phyloP scores from a whole-genome alignment of 768 basidiomycete species.

The Tephrocybe sp. region DNA sequence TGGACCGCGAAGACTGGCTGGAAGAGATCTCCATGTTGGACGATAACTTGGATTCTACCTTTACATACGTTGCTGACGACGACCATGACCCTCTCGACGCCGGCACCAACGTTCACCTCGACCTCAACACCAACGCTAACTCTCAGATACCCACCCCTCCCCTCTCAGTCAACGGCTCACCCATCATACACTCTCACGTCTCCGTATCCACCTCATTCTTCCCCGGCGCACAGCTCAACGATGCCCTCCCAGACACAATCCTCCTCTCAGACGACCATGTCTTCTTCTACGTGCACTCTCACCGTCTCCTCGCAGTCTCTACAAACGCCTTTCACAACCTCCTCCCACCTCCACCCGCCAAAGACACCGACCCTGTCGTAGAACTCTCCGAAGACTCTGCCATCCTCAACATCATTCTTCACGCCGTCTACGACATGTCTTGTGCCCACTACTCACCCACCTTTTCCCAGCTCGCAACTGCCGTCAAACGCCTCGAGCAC shows the following conservation, averaged over 20 bases:
- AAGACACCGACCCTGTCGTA: slow-evolving; percentile 55
- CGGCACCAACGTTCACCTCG: slow-evolving; percentile 34
- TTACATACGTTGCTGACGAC: too few species aligned
- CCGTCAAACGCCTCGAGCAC: slow-evolving; percentile 53
- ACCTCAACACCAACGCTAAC: slow-evolving; percentile 13
- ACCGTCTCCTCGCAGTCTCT: slow-evolving; percentile 58
- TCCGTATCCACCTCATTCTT: slow-evolving; percentile 85
- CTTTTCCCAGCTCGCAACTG: slow-evolving; percentile 54
- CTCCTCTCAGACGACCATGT: slow-evolving; percentile 74
- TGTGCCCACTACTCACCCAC: slow-evolving; percentile 75
- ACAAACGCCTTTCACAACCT: slow-evolving; percentile 63
- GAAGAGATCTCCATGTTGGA: too few species aligned
- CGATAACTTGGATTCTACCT: too few species aligned
- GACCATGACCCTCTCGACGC: slow-evolving; percentile 32
- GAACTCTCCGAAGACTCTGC: slow-evolving; percentile 58
- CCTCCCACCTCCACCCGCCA: slow-evolving; percentile 43
- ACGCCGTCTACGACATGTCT: slow-evolving; percentile 69
- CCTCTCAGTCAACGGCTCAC: slow-evolving; percentile 47
- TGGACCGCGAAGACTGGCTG: too few species aligned
- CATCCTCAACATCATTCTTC: slow-evolving; percentile 71
- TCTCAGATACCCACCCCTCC: slow-evolving; percentile 66
- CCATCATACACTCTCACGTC: slow-evolving; percentile 45
- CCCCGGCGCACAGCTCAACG: slow-evolving; percentile 61
- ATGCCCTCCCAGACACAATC: slow-evolving; percentile 60
- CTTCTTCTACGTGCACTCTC: slow-evolving; percentile 79